These are phyloP conservation scores for Nigrograna mackinnonii DNA, from an alignment of 2,329 filamentous ascomycete genomes.

Conservation along the genomic window DNA sequence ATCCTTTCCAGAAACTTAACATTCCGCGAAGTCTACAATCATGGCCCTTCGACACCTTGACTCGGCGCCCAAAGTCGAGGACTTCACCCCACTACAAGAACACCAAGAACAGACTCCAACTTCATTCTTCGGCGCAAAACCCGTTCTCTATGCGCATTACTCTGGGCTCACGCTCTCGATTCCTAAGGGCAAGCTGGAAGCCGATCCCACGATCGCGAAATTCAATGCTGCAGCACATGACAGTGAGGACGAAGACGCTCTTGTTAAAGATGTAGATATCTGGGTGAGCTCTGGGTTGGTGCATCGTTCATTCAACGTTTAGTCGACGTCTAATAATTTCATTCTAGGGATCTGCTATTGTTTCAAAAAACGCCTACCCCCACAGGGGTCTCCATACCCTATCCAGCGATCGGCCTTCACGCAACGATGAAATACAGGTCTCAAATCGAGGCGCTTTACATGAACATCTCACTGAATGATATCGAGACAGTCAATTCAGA, in stretches of 20 bases:
- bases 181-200: constrained; percentile 57
- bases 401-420: constrained; percentile 75
- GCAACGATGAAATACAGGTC: constrained; percentile 65
- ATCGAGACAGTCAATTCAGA: constrained; percentile 61
- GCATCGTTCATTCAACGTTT: too few relatives aligned
- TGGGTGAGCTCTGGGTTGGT: constrained; percentile 52
- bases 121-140: constrained; percentile 72
- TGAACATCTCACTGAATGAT: constrained; percentile 51
- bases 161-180: constrained; percentile 62
- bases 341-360: too few relatives aligned
- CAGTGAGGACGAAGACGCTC: constrained; percentile 26
- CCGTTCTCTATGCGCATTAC: constrained; percentile 70
- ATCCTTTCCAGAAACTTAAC: too few relatives aligned
- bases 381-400: constrained; percentile 70
- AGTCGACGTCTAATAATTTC: too few relatives aligned
- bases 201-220: constrained; percentile 49
- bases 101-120: constrained; percentile 74
- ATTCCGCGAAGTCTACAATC: too few relatives aligned
- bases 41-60: constrained; percentile 57
- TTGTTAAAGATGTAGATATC: constrained; percentile 46
- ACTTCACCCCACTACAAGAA: constrained; percentile 68
- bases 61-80: constrained; percentile 57
- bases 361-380: constrained; percentile 60
- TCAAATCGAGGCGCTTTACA: constrained; percentile 35
- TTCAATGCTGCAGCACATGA: constrained; percentile 41